These are phyloP conservation scores for Candida andamanensis DNA, from an alignment of 805 yeast species.

Conservation along the genomic window DNA sequence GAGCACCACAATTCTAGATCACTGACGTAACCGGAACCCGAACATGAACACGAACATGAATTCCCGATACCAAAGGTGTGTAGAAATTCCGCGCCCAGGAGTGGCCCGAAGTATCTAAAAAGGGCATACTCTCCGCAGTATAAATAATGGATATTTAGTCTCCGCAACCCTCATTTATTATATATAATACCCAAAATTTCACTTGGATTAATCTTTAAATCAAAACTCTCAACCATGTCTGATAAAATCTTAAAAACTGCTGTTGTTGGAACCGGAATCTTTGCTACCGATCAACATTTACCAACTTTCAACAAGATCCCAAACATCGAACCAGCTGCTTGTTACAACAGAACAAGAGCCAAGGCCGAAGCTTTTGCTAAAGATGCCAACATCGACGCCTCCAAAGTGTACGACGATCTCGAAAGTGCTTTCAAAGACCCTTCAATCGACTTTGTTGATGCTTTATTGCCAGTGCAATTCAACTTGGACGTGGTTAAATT, in stretches of 20 bases:
- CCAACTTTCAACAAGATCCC: slow-evolving; percentile 60
- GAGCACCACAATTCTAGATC: no score
- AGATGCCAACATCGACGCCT: slow-evolving; percentile 46
- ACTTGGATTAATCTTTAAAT: no score
- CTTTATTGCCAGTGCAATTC: slow-evolving; percentile 81
- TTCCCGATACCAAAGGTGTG: no score
- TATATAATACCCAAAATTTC: no score
- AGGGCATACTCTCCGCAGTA: no score
- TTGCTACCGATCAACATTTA: slow-evolving; percentile 78
- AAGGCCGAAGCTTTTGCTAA: slow-evolving; percentile 81
- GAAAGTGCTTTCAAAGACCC: slow-evolving; percentile 65
- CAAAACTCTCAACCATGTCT: slow-evolving; percentile 10
- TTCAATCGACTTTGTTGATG: slow-evolving; percentile 74
- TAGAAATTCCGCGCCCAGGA: no score
- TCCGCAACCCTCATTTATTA: no score
- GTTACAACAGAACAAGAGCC: slow-evolving; percentile 75
- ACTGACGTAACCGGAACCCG: no score
- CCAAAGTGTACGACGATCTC: slow-evolving; percentile 53
- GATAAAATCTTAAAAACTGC: slow-evolving; percentile 48
- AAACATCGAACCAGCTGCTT: slow-evolving; percentile 56
- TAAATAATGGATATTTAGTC: no score
- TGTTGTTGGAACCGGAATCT: slow-evolving; percentile 79
- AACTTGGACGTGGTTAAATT: slow-evolving; percentile 63
- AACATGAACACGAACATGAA: no score
- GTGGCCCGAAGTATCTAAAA: no score